Evolutionary conservation across 2,329 filamentous ascomycete species (phyloP).

Genomic region (Lachnellula hyalina): DNA sequence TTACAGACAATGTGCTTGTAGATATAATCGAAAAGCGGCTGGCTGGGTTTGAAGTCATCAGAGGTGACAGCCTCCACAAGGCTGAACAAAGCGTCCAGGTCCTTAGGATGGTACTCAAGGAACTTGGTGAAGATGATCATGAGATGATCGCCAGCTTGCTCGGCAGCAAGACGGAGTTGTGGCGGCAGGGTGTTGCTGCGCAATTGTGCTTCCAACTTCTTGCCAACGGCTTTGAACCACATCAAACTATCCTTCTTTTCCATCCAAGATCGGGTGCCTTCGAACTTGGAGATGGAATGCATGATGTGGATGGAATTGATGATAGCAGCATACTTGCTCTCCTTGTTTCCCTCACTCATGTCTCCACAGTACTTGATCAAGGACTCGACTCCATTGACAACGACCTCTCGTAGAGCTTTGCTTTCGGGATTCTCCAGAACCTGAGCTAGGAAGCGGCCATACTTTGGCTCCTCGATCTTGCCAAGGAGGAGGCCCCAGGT

Average conservation of each 20-base stretch:
- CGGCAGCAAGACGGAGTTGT: slow-evolving; percentile 72
- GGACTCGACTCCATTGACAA: slow-evolving; percentile 66
- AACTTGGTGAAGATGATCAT: slow-evolving; percentile 81
- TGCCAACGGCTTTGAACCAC: slow-evolving; percentile 63
- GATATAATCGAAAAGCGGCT: slow-evolving; percentile 74
- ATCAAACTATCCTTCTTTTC: slow-evolving; percentile 55
- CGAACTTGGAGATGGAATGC: slow-evolving; percentile 67
- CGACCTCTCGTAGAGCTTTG: slow-evolving; percentile 65
- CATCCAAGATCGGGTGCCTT: slow-evolving; percentile 63
- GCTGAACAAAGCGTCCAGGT: slow-evolving; percentile 78
- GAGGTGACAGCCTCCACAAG: slow-evolving; percentile 79
- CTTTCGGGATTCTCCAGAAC: slow-evolving; percentile 73
- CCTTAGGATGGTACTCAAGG: slow-evolving; percentile 66
- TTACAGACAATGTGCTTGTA: slow-evolving; percentile 80
- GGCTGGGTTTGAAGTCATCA: slow-evolving; percentile 73
- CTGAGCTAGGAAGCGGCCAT: slow-evolving; percentile 87
- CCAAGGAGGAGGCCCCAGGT: slow-evolving; percentile 75
- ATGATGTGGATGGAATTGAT: slow-evolving; percentile 87
- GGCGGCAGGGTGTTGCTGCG: slow-evolving; percentile 64
- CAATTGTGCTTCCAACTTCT: slow-evolving; percentile 71
- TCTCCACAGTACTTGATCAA: slow-evolving; percentile 66
- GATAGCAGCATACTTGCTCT: slow-evolving; percentile 62
- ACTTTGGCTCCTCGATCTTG: slow-evolving; percentile 76
- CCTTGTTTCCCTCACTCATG: slow-evolving; percentile 58
- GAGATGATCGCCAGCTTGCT: slow-evolving; percentile 84